Conservation (phyloP, 73 alveolate species). For the Tetrahymena borealis region DNA sequence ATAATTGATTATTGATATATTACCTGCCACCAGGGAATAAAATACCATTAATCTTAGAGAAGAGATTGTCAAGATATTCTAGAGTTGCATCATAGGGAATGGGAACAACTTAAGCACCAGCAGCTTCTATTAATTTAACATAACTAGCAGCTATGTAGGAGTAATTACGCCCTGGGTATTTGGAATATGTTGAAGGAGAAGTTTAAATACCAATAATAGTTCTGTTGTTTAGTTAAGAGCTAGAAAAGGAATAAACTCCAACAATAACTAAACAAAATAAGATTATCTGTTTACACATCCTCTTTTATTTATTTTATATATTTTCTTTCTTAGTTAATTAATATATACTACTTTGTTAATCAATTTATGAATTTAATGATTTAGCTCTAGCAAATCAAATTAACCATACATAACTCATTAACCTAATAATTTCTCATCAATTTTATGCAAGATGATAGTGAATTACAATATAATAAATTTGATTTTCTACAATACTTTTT, state of each 20-base stretch:
- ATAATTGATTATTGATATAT: background rate
- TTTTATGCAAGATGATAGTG: no score
- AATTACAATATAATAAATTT: no score
- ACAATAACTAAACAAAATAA: background rate
- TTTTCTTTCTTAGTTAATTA: no score
- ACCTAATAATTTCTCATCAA: no score
- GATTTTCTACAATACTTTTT: no score
- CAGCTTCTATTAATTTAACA: conserved; percentile 48
- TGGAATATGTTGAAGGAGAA: conserved; percentile 8
- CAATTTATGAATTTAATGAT: no score
- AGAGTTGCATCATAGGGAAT: conserved; percentile 26
- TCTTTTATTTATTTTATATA: no score
- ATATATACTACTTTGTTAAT: no score
- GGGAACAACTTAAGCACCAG: conserved; percentile 73
- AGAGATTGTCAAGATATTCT: conserved; percentile 11
- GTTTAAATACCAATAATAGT: conserved; percentile 23
- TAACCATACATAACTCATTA: no score
- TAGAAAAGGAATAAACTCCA: background rate
- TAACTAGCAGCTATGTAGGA: conserved; percentile 49
- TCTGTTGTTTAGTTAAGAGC: background rate
- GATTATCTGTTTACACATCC: no score
- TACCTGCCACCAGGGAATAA: conserved; percentile 57
- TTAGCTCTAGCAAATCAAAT: no score
- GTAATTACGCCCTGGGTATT: background rate
- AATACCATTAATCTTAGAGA: conserved; percentile 48